A percentile compares a stretch with the other conserved stretches of the same genome.
phyloP scores from a whole-genome alignment of 371 early-diverging fungal species.

The Circinella minor region DNA sequence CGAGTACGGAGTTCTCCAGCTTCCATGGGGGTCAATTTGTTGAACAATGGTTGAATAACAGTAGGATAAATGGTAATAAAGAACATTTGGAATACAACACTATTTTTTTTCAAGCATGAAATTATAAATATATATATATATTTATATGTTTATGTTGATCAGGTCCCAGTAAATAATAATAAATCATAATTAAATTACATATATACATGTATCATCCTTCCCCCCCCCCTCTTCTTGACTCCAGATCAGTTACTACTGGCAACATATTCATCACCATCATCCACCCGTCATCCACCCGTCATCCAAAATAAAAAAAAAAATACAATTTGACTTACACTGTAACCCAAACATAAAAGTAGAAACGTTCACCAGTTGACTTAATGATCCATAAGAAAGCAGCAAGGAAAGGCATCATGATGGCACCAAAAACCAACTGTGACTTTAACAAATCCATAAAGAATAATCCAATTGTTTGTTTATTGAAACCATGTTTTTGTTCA shows the following conservation, averaged over 20 bases:
- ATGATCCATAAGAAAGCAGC: conserved; percentile 88
- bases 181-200: no score
- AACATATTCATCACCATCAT: no score
- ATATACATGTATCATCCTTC: not conserved
- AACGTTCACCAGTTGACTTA: conserved; percentile 79
- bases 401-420: conserved; percentile 81
- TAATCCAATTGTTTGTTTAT: conserved; percentile 88
- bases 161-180: no score
- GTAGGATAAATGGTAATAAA: conserved; percentile 94
- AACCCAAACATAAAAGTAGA: conserved; percentile 90
- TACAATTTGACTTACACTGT: conserved; percentile 67
- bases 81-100: conserved; percentile 86
- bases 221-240: not conserved
- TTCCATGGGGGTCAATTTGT: conserved; percentile 91
- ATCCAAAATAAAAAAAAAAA: no score
- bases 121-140: no score
- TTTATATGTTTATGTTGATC: no score
- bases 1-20: conserved; percentile 84
- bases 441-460: conserved; percentile 89
- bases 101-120: conserved; percentile 26
- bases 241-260: no score
- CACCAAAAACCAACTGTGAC: conserved; percentile 65
- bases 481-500: conserved; percentile 96
- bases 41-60: conserved; percentile 97
- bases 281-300: no score